Evolutionary conservation across 208 protist genomes (phyloP), one percentile per base, ranked within the genome.

Genomic region (Trypanosoma avium): DNA sequence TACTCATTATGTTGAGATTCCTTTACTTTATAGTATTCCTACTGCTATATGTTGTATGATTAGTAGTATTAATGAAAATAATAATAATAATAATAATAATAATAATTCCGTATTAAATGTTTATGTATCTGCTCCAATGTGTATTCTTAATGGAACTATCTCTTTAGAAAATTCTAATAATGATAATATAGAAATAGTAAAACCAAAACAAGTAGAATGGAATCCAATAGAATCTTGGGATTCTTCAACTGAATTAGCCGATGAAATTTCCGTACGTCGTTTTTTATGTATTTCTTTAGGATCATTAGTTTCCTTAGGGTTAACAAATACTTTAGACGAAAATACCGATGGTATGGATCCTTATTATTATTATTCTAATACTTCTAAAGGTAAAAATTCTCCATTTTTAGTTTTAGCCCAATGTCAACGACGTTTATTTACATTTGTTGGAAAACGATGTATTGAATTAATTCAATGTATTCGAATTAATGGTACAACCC

Each of bases 381-480:
- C 40, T 19, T 22, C 2, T 13, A 30, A 6, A 26, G 50, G 35
- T 10, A 9, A 13, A 49, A 4, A 33, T 17, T 19, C 19, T 10
- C 52, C 49, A 1, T 69, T 61, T 57, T 33, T 72, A 12, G 74
- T 90, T 6, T 50, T 90, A 4, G 87, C 74, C 38, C 17, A 88
- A 2, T 77, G 70, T 13, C 65, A 68, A n/a, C 67, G 75, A 12
- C 61, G 73, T 8, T 52, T 89, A 33, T 48, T 79, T 45, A 77
- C 56, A 15, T 88, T 89, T 73, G 13, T 61, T 70, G 48, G 46
- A 47, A 61, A 63, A 56, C 6, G 49, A 42, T 40, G 72, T 66
- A 42, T 62, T 43, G n/a, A 70, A 12, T 71, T 91, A 38, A 64
- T 94, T 45, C 73, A 71, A 45, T 89, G 88, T 53, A 35, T 63